Evolutionary conservation across 352 stramenopile genomes (phyloP).

Genomic region (Globisporangium alternatum): DNA sequence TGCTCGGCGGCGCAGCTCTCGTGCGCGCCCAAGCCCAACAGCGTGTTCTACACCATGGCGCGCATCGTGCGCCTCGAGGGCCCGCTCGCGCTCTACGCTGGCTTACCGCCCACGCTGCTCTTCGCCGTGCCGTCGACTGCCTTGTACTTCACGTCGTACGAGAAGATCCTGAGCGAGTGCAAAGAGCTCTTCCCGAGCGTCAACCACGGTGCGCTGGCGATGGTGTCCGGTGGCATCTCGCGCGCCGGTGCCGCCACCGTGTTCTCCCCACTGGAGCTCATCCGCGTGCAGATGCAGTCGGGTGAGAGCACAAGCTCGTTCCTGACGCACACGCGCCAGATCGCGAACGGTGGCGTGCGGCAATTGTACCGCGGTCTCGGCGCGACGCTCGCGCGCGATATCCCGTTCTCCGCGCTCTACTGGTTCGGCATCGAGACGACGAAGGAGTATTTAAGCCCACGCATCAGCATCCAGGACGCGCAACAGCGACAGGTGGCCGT

Average conservation of each 20-base stretch:
- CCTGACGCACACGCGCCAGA: conserved; percentile 32
- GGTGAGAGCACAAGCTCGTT: conserved; percentile 55
- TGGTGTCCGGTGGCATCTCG: conserved; percentile 47
- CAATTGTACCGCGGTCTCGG: conserved; percentile 72
- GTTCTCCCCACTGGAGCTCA: conserved; percentile 85
- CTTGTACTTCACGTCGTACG: conserved; percentile 94
- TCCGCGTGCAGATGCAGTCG: conserved; percentile 85
- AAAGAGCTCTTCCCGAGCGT: conserved; percentile 37
- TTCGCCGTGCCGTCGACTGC: conserved; percentile 92
- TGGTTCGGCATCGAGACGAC: conserved; percentile 90
- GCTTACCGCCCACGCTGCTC: conserved; percentile 86
- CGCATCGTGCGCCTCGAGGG: conserved; percentile 65
- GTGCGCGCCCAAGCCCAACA: conserved; percentile 32
- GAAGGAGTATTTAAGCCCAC: conserved; percentile 41
- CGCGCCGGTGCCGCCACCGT: conserved; percentile 56
- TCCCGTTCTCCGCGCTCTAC: conserved; percentile 95
- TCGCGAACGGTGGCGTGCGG: conserved; percentile 36
- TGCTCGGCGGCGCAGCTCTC: conserved; percentile 49
- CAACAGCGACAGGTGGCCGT: conserved; percentile 40
- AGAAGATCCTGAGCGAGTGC: conserved; percentile 51
- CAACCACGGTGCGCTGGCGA: conserved; percentile 40
- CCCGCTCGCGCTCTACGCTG: conserved; percentile 66
- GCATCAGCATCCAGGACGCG: conserved; percentile 25
- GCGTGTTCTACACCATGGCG: conserved; percentile 60
- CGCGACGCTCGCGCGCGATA: conserved; percentile 90